phyloP scores from a whole-genome alignment of 1,139 yeast genomes.

The Groenewaldozyma sp. region DNA sequence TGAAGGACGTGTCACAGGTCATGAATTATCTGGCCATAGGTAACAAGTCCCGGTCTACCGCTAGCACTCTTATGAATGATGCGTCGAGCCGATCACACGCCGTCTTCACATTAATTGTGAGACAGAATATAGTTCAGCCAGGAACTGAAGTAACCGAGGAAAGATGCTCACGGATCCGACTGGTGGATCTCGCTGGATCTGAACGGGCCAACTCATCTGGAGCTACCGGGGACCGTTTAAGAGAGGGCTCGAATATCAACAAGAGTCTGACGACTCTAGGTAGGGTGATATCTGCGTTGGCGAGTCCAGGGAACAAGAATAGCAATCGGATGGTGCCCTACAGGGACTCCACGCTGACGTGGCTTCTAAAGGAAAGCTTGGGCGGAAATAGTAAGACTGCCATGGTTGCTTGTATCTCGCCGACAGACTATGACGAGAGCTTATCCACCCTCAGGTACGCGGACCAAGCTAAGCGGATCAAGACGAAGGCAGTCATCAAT shows the following conservation, averaged over 20 bases:
- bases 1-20: constrained; percentile 40
- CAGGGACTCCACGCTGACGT: constrained; percentile 64
- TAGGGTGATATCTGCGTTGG: constrained; percentile 55
- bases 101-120: constrained; percentile 52
- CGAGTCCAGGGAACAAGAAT: constrained; percentile 29
- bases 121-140: constrained; percentile 43
- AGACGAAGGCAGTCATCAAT: constrained; percentile 48
- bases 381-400: constrained; percentile 71
- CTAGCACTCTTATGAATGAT: constrained; percentile 60
- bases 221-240: constrained; percentile 52
- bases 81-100: constrained; percentile 74
- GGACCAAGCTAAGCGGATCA: constrained; percentile 60
- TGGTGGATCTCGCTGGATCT: constrained; percentile 78
- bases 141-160: constrained; percentile 43
- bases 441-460: constrained; percentile 68
- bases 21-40: constrained; percentile 38
- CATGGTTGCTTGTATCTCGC: constrained; percentile 70
- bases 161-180: constrained; percentile 53
- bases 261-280: constrained; percentile 70
- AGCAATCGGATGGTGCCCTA: constrained; percentile 44
- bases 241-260: constrained; percentile 70
- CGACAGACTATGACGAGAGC: constrained; percentile 68
- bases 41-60: constrained; percentile 48
- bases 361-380: constrained; percentile 60
- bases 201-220: constrained; percentile 61